Evolutionary conservation across 192 early-diverging fungal species (phyloP).

Genomic region (Entophlyctis helioformis): DNA sequence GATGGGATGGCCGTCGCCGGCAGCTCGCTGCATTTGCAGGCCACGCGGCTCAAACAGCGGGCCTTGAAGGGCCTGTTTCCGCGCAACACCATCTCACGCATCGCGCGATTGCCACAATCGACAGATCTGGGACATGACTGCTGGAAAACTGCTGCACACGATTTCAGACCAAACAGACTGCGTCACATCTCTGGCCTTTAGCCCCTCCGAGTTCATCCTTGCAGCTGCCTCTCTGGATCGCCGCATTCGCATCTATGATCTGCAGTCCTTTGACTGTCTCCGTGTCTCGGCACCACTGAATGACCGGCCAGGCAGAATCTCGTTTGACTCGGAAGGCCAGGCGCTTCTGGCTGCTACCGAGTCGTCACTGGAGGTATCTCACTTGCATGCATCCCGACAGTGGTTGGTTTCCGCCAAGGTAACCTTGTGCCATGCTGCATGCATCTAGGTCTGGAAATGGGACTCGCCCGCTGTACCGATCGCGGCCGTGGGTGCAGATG

Average conservation of each 20-base stretch:
- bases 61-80: too few relatives aligned
- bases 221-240: constrained; percentile 24
- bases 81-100: neutral
- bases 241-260: constrained; percentile 37
- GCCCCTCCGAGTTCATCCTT: constrained; percentile 46
- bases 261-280: constrained; percentile 41
- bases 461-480: constrained; percentile 27
- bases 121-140: constrained; percentile 50
- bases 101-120: neutral
- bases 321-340: constrained; percentile 33
- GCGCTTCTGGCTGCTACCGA: constrained; percentile 20
- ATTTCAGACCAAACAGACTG: constrained; percentile 21
- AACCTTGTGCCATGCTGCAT: constrained; percentile 5
- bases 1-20: neutral
- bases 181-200: constrained; percentile 36
- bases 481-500: constrained; percentile 19
- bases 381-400: neutral
- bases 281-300: constrained; percentile 16
- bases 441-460: constrained; percentile 29
- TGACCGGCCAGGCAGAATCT: constrained; percentile 2
- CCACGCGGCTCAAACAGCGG: too few relatives aligned
- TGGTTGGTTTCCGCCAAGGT: neutral
- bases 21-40: too few relatives aligned
- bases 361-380: neutral
- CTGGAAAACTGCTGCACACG: constrained; percentile 32